A percentile compares a stretch with the other conserved stretches of the same genome.
phyloP scores from a whole-genome alignment of 768 basidiomycete species.

The Chalciporus chontae region DNA sequence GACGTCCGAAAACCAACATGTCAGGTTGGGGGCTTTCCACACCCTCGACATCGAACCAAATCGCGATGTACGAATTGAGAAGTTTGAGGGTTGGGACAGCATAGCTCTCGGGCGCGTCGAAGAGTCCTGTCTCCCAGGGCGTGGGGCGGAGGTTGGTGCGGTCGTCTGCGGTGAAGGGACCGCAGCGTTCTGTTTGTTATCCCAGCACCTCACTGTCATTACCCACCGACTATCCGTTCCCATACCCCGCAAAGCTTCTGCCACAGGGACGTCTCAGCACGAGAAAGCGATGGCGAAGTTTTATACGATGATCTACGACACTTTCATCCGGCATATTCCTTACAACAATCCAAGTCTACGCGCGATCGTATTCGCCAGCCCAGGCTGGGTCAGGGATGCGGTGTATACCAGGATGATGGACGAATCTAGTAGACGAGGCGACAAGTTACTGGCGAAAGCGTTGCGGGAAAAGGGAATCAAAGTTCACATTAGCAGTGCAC shows the following conservation, averaged over 20 bases:
- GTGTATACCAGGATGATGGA: conserved; percentile 80
- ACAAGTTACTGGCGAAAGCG: conserved; percentile 77
- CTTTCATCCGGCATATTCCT: conserved; percentile 88
- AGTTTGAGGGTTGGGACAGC: conserved; percentile 88
- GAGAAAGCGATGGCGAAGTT: conserved; percentile 89
- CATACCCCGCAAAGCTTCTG: conserved; percentile 89
- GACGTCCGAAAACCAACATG: conserved; percentile 80
- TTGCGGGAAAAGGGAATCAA: conserved; percentile 81
- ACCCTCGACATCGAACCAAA: conserved; percentile 92
- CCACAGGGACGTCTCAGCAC: conserved; percentile 76
- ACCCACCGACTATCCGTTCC: conserved; percentile 84
- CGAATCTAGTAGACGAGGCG: conserved; percentile 76
- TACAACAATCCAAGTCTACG: conserved; percentile 68
- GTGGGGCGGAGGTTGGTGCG: conserved; percentile 95
- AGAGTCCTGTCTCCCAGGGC: conserved; percentile 88
- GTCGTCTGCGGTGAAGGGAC: conserved; percentile 95
- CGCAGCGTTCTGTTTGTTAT: conserved; percentile 91
- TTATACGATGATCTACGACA: conserved; percentile 79
- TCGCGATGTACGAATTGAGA: conserved; percentile 87
- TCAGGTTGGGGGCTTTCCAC: conserved; percentile 90
- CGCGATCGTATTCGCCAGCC: conserved; percentile 94
- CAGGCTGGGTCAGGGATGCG: conserved; percentile 91
- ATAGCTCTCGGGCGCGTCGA: conserved; percentile 76
- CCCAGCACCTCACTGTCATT: conserved; percentile 95
- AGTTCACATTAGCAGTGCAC: conserved; percentile 88